Base-by-base conservation (phyloP, 768 basidiomycete species). In the Gloeophyllum trabeum region DNA sequence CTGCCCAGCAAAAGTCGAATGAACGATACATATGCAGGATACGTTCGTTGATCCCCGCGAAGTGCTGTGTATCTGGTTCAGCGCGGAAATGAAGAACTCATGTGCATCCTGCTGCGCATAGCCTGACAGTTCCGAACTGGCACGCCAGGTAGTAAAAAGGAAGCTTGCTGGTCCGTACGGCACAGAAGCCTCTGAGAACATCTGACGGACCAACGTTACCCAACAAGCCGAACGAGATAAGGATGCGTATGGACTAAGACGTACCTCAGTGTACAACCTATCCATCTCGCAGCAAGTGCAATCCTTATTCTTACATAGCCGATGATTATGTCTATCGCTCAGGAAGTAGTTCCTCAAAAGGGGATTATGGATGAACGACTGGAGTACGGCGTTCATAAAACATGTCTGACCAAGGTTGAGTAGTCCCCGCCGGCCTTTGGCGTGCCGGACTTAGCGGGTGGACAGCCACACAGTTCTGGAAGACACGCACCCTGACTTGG, bases 271-370 rank as follows among this genome's bases (percentile, higher is more conserved):
- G 55, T 87, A 86, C 5, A 91, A 64, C 46, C 73, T 79, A 60
- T 97, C 92, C 84, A 97, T 87, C 58, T 94, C 92, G 55, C 92
- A 97, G 47, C 81, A 90, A 36, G 81, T 85, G 58, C 92, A 96
- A 36, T 78, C 76, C 19, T 73, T 73, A 22, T 61, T 57, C 52
- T 77, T 83, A 58, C 90, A 91, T 36, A 76, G 61, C 46, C 61
- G 69, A 51, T 61, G 69, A 54, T 92, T 90, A 56, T 98, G 94
- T 56, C 79, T 85, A 59, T 97, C 94, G 43, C 82, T 75, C 20
- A 97, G 76, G 54, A 91, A 97, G 57, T 85, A 88, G 51, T 88
- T 84, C 24, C 89, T 76, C 4, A 97, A 65, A 4, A 94, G 67
- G 0, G 94, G 93, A 51, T 96, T 98, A 60, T 89, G 84, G 5